Base-by-base conservation (phyloP, 106 monocot genomes). In the Alisma plantagoaquatica region DNA sequence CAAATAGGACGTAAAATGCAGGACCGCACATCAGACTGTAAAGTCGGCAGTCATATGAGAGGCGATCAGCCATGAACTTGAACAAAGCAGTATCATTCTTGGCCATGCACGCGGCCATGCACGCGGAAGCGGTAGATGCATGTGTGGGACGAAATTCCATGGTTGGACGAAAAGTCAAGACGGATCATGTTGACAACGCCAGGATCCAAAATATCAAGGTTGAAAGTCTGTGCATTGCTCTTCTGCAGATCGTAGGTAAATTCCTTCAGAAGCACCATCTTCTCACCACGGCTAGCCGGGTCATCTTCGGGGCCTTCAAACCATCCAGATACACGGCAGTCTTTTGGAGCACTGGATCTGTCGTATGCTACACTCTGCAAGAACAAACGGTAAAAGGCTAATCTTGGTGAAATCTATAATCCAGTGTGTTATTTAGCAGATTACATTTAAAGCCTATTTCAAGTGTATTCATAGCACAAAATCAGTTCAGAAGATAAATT, bases 91-190 rank as follows among this genome's bases (percentile, higher is more conserved):
- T n/a, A n/a, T n/a, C n/a, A n/a, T 1, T 41, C 16, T 41, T 41
- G 26, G 19, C 20, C 49, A 9, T 49, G 64, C 25, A 56, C 71
- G 14, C 50, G 29, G 20, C 71, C 71, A 26, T 72, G 71, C 23
- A 64, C 63, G 42, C 71, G 46, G 10, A 72, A 43, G 53, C 71
- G 71, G 33, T 72, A 72, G 41, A 72, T 49, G 30, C 70, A 71
- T 27, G 70, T 71, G 21, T 63, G 49, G 2, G 45, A 45, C 6
- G 62, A 20, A 43, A 20, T 71, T 10, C 70, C 62, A 29, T 71
- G 70, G 48, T 71, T 71, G 47, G 70, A 71, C 15, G 54, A 54
- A 49, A 71, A 63, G 19, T 71, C 62, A 1, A 71, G 32, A 19
- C 70, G 27, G 17, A 71, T 48, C 56, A 54, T 46, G 35, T 71